Base-by-base conservation (phyloP, 306 rosid genomes). In the Lathyrus sativus region DNA sequence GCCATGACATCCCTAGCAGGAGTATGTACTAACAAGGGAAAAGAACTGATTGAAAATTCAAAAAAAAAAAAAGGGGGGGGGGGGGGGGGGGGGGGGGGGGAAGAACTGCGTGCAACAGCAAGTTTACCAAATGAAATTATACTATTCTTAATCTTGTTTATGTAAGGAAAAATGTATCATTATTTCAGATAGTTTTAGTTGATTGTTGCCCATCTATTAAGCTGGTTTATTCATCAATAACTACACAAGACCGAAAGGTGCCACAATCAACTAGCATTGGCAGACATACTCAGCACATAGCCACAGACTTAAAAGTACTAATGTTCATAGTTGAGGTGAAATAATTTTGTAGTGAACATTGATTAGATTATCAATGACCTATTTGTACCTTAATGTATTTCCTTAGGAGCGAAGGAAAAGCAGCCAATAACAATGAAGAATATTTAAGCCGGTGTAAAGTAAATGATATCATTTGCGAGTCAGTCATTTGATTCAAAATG, bases 401-500 rank as follows among this genome's bases (percentile, higher is more conserved):
- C 85, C 98, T 85, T 65, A 88, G 67, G 49, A 93, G 89, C 11
- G 95, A 76, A 13, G 99, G 99, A 79, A 90, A 88, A 78, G 97
- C 97, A 64, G 83, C 90, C 84, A 93, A 76, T 78, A 90, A 85
- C 49, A 90, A 10, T 5, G 91, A 90, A 71, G 99, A 93, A 67
- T 58, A 85, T 83, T 88, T 88, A 66, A 93, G 87, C 39, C 89
- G 86, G 28, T 84, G 85, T 71, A 93, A 56, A 53, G 99, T 90
- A 80, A 83, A 90, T 33, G 99, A 82, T 80, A 93, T 90, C 97
- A 93, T 93, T 76, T 84, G 82, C 0, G 91, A 70, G 82, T 93
- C 97, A 33, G 99, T 93, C 99, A 93, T 93, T 78, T 93, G 97
- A 82, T 91, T 91, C 84, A 93, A 79, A 75, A 93, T 84, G 67